Conservation (phyloP, 257 asterid genomes). For the Voacanga thouarsii region DNA sequence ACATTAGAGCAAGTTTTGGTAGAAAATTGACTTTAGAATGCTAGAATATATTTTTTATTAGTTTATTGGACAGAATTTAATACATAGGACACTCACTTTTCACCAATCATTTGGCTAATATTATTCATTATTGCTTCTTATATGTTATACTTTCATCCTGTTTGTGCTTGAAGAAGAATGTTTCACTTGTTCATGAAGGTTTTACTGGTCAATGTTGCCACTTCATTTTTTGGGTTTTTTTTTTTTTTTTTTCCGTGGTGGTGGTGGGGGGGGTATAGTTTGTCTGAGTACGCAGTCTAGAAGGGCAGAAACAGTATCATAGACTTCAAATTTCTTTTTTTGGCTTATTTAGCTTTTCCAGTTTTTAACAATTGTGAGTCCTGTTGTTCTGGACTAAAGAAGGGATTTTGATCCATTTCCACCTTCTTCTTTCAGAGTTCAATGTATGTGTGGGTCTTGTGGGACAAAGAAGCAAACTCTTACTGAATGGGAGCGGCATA, state of each 20-base stretch:
- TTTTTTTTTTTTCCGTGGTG: no score
- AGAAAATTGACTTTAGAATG: no score
- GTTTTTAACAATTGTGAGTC: not conserved
- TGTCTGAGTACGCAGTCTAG: not conserved
- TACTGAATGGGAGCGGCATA: conserved; percentile 93
- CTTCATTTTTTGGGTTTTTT: no score
- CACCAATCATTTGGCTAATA: no score
- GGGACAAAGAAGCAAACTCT: conserved; percentile 68
- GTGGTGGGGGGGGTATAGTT: no score
- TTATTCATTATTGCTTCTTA: not conserved
- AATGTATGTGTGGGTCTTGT: conserved; percentile 82
- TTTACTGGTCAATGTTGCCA: not conserved
- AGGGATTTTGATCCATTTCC: conserved; percentile 1
- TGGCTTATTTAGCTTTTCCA: not conserved
- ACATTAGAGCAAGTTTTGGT: no score
- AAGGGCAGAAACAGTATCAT: not conserved
- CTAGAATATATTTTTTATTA: no score
- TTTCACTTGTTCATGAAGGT: not conserved
- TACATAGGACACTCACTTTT: no score
- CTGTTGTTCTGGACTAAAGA: not conserved
- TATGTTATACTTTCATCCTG: not conserved
- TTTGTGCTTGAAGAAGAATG: not conserved
- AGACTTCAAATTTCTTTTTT: not conserved
- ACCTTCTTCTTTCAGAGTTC: conserved; percentile 60
- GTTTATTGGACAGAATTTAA: no score